A percentile compares a stretch with the other conserved stretches of the same genome.
Conservation (phyloP, 1,284 basidiomycete genomes). For the Nidula niveotomentosa region DNA sequence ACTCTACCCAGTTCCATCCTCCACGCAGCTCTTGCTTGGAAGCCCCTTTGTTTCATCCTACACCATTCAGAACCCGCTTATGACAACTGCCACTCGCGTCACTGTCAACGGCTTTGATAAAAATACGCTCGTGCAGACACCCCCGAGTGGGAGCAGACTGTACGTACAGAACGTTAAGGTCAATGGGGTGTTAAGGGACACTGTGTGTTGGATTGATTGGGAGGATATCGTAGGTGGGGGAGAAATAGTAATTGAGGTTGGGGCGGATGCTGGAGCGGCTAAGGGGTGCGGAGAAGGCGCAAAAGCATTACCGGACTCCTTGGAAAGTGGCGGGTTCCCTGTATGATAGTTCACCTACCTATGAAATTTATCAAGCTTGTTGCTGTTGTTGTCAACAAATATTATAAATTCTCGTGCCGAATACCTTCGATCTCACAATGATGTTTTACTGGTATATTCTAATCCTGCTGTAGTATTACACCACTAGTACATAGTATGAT, state of each 20-base stretch:
- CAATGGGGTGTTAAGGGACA: conserved; percentile 32
- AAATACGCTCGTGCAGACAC: conserved; percentile 27
- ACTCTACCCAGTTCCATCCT: conserved; percentile 50
- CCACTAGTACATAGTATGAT: background rate
- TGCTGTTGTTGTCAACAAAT: too few relatives aligned
- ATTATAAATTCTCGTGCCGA: too few relatives aligned
- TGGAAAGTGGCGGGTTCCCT: conserved; percentile 39
- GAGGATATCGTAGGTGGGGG: conserved; percentile 40
- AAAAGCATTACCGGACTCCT: conserved; percentile 33
- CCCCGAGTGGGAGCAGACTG: conserved; percentile 34
- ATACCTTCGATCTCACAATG: too few relatives aligned
- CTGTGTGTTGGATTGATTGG: conserved; percentile 43
- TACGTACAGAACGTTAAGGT: conserved; percentile 43
- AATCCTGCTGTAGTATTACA: too few relatives aligned
- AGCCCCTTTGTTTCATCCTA: conserved; percentile 46
- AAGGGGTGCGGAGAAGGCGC: conserved; percentile 35
- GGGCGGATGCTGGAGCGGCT: conserved; percentile 31
- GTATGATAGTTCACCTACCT: too few relatives aligned
- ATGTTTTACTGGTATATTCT: too few relatives aligned
- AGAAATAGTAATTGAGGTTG: conserved; percentile 40
- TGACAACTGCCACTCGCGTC: conserved; percentile 37
- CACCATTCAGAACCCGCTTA: conserved; percentile 35
- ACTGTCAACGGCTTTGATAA: conserved; percentile 38
- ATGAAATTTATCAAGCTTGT: too few relatives aligned
- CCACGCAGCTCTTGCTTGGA: conserved; percentile 45